Percentiles rank a stretch among this genome's conserved stretches.
Conservation (phyloP, 2,329 filamentous ascomycete species). For the Colletotrichum viniferum region DNA sequence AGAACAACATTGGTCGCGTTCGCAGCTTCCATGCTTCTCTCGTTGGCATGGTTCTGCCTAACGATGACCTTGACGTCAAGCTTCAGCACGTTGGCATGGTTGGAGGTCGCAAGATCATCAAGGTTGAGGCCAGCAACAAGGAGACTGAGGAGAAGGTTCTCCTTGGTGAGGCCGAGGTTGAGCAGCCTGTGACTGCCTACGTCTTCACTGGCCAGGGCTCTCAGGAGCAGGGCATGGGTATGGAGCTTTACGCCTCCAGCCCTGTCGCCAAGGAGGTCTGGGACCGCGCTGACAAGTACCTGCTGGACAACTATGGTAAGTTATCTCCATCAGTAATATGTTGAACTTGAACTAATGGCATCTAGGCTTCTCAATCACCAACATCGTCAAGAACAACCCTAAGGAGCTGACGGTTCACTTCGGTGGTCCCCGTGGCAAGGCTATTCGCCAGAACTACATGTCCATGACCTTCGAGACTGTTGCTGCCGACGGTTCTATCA, state of each 20-base stretch:
- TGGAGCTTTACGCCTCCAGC: constrained; percentile 96
- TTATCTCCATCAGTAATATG: constrained; percentile 14
- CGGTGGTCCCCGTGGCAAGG: constrained; percentile 94
- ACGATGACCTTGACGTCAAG: constrained; percentile 93
- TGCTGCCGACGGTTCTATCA: constrained; percentile 86
- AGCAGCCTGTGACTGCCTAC: constrained; percentile 95
- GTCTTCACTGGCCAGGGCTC: constrained; percentile 98
- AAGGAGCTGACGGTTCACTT: constrained; percentile 99
- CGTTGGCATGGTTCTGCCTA: constrained; percentile 98
- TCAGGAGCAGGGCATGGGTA: constrained; percentile 99
- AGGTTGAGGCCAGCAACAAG: constrained; percentile 94
- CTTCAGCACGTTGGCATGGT: constrained; percentile 98
- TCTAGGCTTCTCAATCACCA: constrained; percentile 89
- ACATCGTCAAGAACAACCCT: constrained; percentile 99
- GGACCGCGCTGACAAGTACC: constrained; percentile 97
- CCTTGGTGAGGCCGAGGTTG: constrained; percentile 93
- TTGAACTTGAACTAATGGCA: not conserved
- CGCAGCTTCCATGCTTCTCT: constrained; percentile 96
- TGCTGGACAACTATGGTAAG: constrained; percentile 97
- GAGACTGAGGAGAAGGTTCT: constrained; percentile 97
- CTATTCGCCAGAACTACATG: constrained; percentile 99
- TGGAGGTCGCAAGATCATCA: constrained; percentile 97
- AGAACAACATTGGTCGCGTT: constrained; percentile 97
- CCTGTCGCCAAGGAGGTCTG: constrained; percentile 95
- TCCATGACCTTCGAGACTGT: constrained; percentile 99